These are phyloP conservation scores for Exophiala spinifera DNA, from an alignment of 2,329 filamentous ascomycete species.

Conservation along the genomic window DNA sequence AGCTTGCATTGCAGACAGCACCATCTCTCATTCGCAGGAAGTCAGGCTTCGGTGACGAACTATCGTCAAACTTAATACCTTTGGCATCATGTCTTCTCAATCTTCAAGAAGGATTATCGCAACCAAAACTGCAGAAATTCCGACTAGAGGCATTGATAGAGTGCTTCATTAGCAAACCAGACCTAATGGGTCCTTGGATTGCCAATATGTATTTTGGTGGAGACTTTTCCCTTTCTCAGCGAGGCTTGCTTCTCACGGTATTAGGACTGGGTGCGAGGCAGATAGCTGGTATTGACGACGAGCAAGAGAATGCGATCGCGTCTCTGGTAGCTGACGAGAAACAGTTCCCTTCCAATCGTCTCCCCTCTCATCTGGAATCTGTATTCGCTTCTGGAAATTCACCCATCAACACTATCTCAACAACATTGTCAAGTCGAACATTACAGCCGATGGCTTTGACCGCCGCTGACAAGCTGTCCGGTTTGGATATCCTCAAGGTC, in stretches of 20 bases:
- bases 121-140: constrained; percentile 70
- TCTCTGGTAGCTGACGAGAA: constrained; percentile 32
- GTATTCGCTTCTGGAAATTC: constrained; percentile 56
- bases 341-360: constrained; percentile 74
- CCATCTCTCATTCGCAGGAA: constrained; percentile 82
- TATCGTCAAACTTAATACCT: constrained; percentile 78
- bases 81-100: constrained; percentile 73
- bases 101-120: constrained; percentile 79
- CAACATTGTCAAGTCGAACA: constrained; percentile 66
- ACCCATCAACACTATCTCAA: constrained; percentile 67
- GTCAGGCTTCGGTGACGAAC: constrained; percentile 80
- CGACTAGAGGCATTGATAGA: constrained; percentile 79
- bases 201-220: constrained; percentile 83
- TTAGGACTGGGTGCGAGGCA: constrained; percentile 81
- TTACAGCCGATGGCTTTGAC: constrained; percentile 77
- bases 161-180: constrained; percentile 70
- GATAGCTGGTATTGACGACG: constrained; percentile 69
- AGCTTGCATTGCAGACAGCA: constrained; percentile 72
- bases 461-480: constrained; percentile 74
- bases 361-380: constrained; percentile 70
- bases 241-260: constrained; percentile 75
- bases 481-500: constrained; percentile 82
- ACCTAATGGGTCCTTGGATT: constrained; percentile 78
- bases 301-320: constrained; percentile 40
- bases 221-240: constrained; percentile 83